Percentiles rank a stretch among this genome's conserved stretches.
phyloP scores from a whole-genome alignment of 2,329 filamentous ascomycete species.

The Fragosphaeria purpurea region DNA sequence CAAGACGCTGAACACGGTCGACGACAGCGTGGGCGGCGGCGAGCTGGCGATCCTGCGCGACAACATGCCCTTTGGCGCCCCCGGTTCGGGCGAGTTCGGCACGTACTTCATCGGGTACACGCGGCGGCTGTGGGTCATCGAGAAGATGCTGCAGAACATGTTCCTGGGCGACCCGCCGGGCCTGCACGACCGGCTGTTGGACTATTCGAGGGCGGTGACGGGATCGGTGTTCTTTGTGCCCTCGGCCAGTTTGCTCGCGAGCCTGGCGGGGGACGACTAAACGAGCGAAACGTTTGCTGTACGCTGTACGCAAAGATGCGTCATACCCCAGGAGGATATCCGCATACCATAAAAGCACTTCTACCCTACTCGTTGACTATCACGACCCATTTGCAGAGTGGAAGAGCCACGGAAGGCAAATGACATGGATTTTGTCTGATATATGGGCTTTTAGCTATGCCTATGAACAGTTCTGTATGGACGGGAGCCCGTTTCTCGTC shows the following conservation, averaged over 20 bases:
- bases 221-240: constrained; percentile 46
- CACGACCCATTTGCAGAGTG: too few relatives aligned
- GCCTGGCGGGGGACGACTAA: constrained; percentile 11
- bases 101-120: constrained; percentile 51
- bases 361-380: too few relatives aligned
- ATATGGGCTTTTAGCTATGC: too few relatives aligned
- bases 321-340: too few relatives aligned
- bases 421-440: too few relatives aligned
- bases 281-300: too few relatives aligned
- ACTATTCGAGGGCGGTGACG: constrained; percentile 43
- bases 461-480: too few relatives aligned
- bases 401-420: too few relatives aligned
- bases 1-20: constrained; percentile 44
- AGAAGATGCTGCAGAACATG: constrained; percentile 49
- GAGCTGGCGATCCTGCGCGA: constrained; percentile 46
- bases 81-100: constrained; percentile 39
- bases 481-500: too few relatives aligned
- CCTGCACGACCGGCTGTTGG: constrained; percentile 43
- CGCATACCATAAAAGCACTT: too few relatives aligned
- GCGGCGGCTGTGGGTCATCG: constrained; percentile 42
- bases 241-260: constrained; percentile 25
- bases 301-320: too few relatives aligned
- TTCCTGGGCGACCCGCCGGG: constrained; percentile 44
- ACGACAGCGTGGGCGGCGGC: constrained; percentile 33
- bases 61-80: constrained; percentile 52